Conservation (phyloP, 768 basidiomycete genomes). For the Tylopilus rubrobrunneus region DNA sequence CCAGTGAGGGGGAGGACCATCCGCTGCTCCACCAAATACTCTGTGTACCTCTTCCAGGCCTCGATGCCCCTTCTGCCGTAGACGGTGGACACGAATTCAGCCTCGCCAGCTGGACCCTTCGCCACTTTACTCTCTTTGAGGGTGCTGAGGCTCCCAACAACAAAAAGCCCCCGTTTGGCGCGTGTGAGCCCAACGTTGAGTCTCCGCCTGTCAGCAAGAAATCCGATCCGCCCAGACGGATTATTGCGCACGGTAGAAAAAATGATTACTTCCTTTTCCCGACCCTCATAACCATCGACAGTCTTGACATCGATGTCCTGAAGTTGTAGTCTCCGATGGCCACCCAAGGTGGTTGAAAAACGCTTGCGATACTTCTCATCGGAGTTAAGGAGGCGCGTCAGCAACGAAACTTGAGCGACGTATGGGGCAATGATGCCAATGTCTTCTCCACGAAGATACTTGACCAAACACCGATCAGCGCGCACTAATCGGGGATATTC, state of each 20-base stretch:
- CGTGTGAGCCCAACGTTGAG: conserved; percentile 90
- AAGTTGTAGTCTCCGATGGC: conserved; percentile 62
- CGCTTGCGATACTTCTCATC: conserved; percentile 50
- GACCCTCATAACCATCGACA: conserved; percentile 92
- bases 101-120: conserved; percentile 17
- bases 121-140: conserved; percentile 45
- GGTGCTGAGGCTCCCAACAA: conserved; percentile 71
- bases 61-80: conserved; percentile 41
- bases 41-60: conserved; percentile 60
- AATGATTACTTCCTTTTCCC: conserved; percentile 89
- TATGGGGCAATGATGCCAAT: conserved; percentile 96
- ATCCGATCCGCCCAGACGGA: conserved; percentile 72
- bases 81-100: conserved; percentile 6
- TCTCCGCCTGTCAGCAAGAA: conserved; percentile 79
- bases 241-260: conserved; percentile 92
- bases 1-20: conserved; percentile 50
- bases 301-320: conserved; percentile 80
- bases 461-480: conserved; percentile 10
- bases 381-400: conserved; percentile 61
- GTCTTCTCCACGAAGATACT: conserved; percentile 65
- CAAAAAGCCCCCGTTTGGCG: conserved; percentile 80
- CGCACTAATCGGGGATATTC: not conserved
- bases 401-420: conserved; percentile 74
- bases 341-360: conserved; percentile 59
- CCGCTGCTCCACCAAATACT: conserved; percentile 48